phyloP scores from a whole-genome alignment of 2,329 filamentous ascomycete genomes.

The Microsporum canis region DNA sequence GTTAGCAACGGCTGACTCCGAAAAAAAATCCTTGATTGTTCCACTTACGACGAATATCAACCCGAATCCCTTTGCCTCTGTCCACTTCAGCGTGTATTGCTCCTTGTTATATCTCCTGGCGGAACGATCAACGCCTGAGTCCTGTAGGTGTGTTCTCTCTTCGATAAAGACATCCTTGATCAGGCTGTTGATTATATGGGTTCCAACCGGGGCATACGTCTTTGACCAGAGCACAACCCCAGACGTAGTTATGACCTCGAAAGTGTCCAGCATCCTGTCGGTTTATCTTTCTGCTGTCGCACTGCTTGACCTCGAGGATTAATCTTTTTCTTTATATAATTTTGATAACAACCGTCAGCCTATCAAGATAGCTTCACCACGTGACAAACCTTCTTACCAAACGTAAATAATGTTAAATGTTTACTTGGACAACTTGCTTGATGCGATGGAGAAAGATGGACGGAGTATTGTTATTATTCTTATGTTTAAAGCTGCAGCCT shows the following conservation, averaged over 20 bases:
- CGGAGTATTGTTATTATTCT: neutral
- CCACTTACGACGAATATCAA: slow-evolving; percentile 79
- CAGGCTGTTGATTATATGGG: slow-evolving; percentile 80
- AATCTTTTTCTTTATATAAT: neutral
- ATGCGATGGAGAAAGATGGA: neutral
- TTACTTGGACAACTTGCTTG: too few species aligned
- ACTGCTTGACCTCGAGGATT: neutral
- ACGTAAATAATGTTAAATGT: neutral
- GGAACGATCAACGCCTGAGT: slow-evolving; percentile 50
- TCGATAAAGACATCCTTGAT: slow-evolving; percentile 97
- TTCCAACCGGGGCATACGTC: slow-evolving; percentile 66
- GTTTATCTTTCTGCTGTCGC: neutral
- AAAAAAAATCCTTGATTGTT: neutral
- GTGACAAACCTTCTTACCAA: neutral
- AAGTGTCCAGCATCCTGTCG: slow-evolving; percentile 76
- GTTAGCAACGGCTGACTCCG: neutral
- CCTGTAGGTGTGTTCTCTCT: slow-evolving; percentile 58
- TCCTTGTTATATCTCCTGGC: slow-evolving; percentile 73
- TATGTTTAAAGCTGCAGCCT: neutral
- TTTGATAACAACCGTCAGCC: neutral
- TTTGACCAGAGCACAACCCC: slow-evolving; percentile 96
- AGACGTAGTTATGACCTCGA: slow-evolving; percentile 91
- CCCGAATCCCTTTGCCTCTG: slow-evolving; percentile 79
- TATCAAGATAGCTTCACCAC: neutral
- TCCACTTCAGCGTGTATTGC: slow-evolving; percentile 92